Evolutionary conservation across 2,329 filamentous ascomycete genomes (phyloP), one percentile per base, ranked within the genome.

Genomic region (Penicillium corylophilum): DNA sequence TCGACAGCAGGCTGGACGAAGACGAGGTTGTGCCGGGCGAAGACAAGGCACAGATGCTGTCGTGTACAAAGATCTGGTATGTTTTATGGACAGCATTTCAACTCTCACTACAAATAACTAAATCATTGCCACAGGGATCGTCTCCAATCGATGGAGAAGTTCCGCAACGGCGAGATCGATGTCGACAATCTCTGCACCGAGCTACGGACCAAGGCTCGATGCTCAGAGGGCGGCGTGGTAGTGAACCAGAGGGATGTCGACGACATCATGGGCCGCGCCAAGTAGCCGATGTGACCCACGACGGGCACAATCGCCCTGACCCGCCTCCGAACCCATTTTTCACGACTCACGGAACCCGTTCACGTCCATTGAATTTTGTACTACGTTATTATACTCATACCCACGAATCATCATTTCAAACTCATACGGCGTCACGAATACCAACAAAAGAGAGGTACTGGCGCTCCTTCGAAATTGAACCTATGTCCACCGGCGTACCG

Each of bases 141-240:
- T 74, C 74, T 96, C 20, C 90, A 95, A 75, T 84, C 82, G 31
- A 95, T 91, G 71, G 86, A 90, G 54, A 91, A 88, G 69, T 94
- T 95, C 62, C 88, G 92, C 67, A 89, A 84, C 51, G 92, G 92
- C 62, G 92, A 95, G 62, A 90, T 97, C 59, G 94, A 99, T 61
- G 87, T 99, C 44, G 94, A 99, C 67, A 86, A 87, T 29, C 82
- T 99, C 22, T 99, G 94, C 75, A 88, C 88, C 4, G 92, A 99
- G 69, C 83, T 99, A 13, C 89, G 93, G 59, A 89, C 92, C 70
- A 99, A 99, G 77, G 94, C 94, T 51, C 94, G 93, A 68, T 99
- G 94, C 72, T 95, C 91, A 0, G 76, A 95, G 61, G 87, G 82
- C 16, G 93, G 94, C 15, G 90, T 95, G 12, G 90, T 96, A 16